phyloP scores from a whole-genome alignment of 148 eudicot genomes.

The Silene conica region DNA sequence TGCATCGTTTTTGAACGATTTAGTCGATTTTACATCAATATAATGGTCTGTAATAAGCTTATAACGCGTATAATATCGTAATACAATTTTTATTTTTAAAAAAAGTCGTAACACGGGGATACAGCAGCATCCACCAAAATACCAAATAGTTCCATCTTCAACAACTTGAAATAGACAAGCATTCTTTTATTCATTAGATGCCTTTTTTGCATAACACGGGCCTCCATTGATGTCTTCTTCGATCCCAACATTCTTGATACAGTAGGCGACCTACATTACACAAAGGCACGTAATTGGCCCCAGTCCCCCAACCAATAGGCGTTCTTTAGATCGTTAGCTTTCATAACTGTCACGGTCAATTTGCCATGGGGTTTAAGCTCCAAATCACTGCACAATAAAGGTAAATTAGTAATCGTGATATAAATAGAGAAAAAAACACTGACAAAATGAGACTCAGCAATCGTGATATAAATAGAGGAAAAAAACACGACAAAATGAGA shows the following conservation, averaged over 20 bases:
- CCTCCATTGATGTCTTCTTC: neutral
- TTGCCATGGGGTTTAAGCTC: constrained; percentile 96
- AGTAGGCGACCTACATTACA: too few species aligned
- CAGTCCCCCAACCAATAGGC: neutral
- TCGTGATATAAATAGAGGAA: neutral
- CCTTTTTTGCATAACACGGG: neutral
- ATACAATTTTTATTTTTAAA: too few species aligned
- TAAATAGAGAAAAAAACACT: neutral
- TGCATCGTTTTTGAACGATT: too few species aligned
- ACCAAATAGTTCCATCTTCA: too few species aligned
- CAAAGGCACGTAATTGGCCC: neutral
- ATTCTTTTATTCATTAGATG: neutral
- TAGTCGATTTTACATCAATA: too few species aligned
- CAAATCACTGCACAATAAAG: constrained; percentile 65
- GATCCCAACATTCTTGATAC: neutral
- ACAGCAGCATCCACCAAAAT: too few species aligned
- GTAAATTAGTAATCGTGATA: constrained; percentile 8
- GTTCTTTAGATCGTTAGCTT: constrained; percentile 82
- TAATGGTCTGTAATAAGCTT: too few species aligned
- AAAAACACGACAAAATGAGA: neutral
- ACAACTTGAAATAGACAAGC: neutral
- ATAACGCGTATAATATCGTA: too few species aligned
- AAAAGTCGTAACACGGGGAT: too few species aligned
- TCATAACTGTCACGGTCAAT: constrained; percentile 66
- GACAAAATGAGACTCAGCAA: neutral